phyloP scores from a whole-genome alignment of 1,284 basidiomycete genomes.

The Fomitiporia mediterranea region DNA sequence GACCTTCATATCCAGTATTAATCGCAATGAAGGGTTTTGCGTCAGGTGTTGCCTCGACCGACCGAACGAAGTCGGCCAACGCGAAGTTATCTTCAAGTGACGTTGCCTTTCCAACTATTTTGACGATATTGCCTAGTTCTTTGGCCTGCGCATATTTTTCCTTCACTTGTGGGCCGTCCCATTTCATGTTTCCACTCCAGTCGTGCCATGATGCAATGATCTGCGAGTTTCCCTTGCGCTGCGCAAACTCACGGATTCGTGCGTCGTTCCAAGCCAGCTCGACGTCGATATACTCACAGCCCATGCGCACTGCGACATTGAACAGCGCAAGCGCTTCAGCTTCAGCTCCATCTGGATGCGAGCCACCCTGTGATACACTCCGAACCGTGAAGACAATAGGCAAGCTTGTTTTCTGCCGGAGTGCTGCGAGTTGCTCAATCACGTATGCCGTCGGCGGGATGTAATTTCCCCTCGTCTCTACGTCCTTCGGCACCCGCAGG shows the following conservation, averaged over 20 bases:
- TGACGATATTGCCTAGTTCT: conserved; percentile 82
- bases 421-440: conserved; percentile 72
- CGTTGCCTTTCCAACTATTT: conserved; percentile 86
- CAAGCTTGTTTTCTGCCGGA: conserved; percentile 74
- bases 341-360: conserved; percentile 78
- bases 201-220: conserved; percentile 96
- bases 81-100: conserved; percentile 76
- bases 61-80: conserved; percentile 68
- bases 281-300: conserved; percentile 91
- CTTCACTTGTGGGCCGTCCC: conserved; percentile 67
- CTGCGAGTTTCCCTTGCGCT: conserved; percentile 66
- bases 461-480: conserved; percentile 43
- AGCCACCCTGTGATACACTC: conserved; percentile 85
- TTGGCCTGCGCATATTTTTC: conserved; percentile 66
- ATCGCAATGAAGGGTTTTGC: conserved; percentile 86
- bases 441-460: conserved; percentile 77
- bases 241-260: conserved; percentile 55
- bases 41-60: conserved; percentile 36
- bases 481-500: conserved; percentile 53
- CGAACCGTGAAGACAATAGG: conserved; percentile 94
- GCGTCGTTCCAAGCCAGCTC: conserved; percentile 77
- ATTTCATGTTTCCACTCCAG: conserved; percentile 81
- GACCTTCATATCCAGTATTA: conserved; percentile 89
- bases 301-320: conserved; percentile 75
- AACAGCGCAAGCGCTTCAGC: conserved; percentile 79